phyloP scores from a whole-genome alignment of 805 yeast species.

The Nakazawaea wickerhamii region DNA sequence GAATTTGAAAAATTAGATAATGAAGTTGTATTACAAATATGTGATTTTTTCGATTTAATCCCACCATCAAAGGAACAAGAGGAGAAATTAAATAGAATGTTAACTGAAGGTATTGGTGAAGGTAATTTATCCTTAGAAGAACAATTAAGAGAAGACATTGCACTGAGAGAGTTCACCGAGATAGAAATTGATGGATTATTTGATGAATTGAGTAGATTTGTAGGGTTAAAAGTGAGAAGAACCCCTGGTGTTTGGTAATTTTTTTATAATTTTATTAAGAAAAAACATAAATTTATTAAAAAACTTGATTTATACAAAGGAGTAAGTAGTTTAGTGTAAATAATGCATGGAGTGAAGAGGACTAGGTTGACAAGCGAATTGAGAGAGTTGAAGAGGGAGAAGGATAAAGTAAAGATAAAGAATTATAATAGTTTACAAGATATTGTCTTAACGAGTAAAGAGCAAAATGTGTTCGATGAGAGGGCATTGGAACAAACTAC shows the following conservation, averaged over 20 bases:
- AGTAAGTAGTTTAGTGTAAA: background rate
- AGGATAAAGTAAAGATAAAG: slow-evolving; percentile 58
- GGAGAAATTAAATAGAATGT: slow-evolving; percentile 42
- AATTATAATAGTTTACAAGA: slow-evolving; percentile 45
- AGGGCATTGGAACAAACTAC: slow-evolving; percentile 50
- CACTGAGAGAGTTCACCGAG: slow-evolving; percentile 29
- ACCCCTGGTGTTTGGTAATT: slow-evolving; percentile 20
- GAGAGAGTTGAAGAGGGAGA: slow-evolving; percentile 39
- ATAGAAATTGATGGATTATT: slow-evolving; percentile 50
- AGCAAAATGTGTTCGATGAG: slow-evolving; percentile 22
- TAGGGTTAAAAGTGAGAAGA: slow-evolving; percentile 58
- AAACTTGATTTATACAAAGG: background rate
- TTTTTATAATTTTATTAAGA: background rate
- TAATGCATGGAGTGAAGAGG: slow-evolving; percentile 67
- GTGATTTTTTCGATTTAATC: slow-evolving; percentile 71
- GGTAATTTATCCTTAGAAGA: slow-evolving; percentile 24
- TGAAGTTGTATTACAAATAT: slow-evolving; percentile 44
- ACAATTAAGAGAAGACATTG: slow-evolving; percentile 13
- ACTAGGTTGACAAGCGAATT: slow-evolving; percentile 53
- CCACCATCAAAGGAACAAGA: slow-evolving; percentile 58
- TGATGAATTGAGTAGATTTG: slow-evolving; percentile 60
- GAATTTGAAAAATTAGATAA: slow-evolving; percentile 46
- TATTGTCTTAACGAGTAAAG: slow-evolving; percentile 34
- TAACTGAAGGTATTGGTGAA: slow-evolving; percentile 42
- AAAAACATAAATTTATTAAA: background rate